phyloP scores from a whole-genome alignment of 352 stramenopile species.

The Elongisporangium undulatum region DNA sequence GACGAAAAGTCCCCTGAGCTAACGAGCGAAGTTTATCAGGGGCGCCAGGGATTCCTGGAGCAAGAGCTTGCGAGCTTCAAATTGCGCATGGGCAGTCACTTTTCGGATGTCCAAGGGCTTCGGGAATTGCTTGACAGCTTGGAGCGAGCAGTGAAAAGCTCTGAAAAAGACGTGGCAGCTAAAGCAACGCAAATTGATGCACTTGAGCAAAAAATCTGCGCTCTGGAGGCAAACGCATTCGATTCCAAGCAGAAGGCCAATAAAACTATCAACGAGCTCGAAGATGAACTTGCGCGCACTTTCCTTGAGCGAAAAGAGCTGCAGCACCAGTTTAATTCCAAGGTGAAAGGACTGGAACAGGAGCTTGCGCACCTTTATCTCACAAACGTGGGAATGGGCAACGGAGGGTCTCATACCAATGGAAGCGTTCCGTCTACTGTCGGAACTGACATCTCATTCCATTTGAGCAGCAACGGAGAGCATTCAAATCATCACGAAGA shows the following conservation, averaged over 20 bases:
- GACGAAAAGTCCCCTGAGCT: not conserved
- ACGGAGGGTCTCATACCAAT: conserved; percentile 4
- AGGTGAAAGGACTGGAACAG: conserved; percentile 11
- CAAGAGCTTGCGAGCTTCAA: not conserved
- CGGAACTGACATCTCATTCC: conserved; percentile 1
- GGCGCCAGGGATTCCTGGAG: not conserved
- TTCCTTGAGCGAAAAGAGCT: conserved; percentile 37
- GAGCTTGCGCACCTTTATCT: conserved; percentile 24
- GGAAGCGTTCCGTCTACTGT: not conserved
- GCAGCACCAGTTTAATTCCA: conserved; percentile 9
- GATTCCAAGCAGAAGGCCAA: conserved; percentile 27
- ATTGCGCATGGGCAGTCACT: not conserved
- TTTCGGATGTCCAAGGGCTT: conserved; percentile 23
- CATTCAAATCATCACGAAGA: conserved; percentile 3
- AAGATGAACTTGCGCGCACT: conserved; percentile 45
- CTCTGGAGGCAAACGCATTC: conserved; percentile 22
- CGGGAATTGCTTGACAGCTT: conserved; percentile 16
- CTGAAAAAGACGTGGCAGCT: conserved; percentile 25
- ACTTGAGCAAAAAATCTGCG: conserved; percentile 16
- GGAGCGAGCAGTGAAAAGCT: not conserved
- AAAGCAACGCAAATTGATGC: conserved; percentile 18
- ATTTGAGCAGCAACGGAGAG: not conserved
- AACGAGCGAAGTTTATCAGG: not conserved
- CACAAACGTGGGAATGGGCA: conserved; percentile 50
- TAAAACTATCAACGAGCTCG: conserved; percentile 34